Conservation (phyloP, 2,329 filamentous ascomycete genomes). For the Rhytidhysteron rufulum region DNA sequence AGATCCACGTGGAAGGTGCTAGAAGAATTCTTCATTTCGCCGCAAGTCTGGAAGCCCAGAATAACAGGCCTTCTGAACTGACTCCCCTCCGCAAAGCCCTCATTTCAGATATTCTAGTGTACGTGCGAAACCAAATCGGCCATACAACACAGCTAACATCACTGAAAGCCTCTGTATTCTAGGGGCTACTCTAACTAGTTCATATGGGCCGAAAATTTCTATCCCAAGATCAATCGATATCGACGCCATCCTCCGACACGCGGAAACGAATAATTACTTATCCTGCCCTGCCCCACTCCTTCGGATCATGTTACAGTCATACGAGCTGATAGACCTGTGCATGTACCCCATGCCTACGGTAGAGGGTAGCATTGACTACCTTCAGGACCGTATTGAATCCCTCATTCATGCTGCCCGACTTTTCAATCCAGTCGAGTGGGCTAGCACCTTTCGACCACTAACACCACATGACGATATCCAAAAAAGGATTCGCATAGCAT, state of each 20-base stretch:
- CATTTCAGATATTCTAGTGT: slow-evolving; percentile 33
- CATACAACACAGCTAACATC: slow-evolving; percentile 5
- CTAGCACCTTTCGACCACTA: slow-evolving; percentile 24
- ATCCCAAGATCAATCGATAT: slow-evolving; percentile 28
- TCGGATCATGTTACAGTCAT: slow-evolving; percentile 33
- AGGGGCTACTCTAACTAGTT: slow-evolving; percentile 29
- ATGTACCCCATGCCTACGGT: slow-evolving; percentile 8
- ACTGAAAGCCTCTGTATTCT: slow-evolving; percentile 27
- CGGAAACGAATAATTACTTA: slow-evolving; percentile 39
- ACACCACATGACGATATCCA: slow-evolving; percentile 30
- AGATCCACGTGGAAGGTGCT: slow-evolving; percentile 50
- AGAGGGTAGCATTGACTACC: slow-evolving; percentile 9
- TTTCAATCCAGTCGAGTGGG: slow-evolving; percentile 32
- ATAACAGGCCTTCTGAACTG: slow-evolving; percentile 14
- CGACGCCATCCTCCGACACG: slow-evolving; percentile 33
- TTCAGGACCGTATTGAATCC: slow-evolving; percentile 22
- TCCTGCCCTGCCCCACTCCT: slow-evolving; percentile 34
- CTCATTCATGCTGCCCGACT: slow-evolving; percentile 23
- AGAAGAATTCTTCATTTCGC: slow-evolving; percentile 43
- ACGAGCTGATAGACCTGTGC: slow-evolving; percentile 23
- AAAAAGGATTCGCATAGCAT: slow-evolving; percentile 32
- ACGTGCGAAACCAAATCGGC: slow-evolving; percentile 5
- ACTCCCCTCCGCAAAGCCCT: slow-evolving; percentile 29
- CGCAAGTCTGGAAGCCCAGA: slow-evolving; percentile 11
- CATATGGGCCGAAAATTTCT: slow-evolving; percentile 18